phyloP scores from a whole-genome alignment of 2,329 filamentous ascomycete species.

The Penicillium occitanis region DNA sequence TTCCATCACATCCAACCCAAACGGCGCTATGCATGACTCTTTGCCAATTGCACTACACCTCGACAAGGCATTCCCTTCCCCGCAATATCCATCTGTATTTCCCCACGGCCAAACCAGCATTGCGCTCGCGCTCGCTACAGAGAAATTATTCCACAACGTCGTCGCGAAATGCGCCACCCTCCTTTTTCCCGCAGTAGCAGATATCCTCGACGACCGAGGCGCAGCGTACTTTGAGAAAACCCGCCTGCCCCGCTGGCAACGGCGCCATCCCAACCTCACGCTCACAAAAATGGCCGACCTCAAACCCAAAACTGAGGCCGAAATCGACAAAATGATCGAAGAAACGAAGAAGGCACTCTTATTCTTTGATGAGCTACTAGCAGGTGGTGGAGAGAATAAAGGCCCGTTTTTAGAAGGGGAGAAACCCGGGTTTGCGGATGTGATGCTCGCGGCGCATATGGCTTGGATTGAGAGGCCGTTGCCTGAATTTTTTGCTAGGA shows the following conservation, averaged over 20 bases:
- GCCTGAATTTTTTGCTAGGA: constrained; percentile 26
- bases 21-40: constrained; percentile 36
- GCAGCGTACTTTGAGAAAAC: constrained; percentile 34
- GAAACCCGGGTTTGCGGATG: constrained; percentile 33
- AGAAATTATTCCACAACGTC: constrained; percentile 21
- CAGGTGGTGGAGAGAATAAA: constrained; percentile 31
- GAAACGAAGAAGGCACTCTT: constrained; percentile 25
- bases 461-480: constrained; percentile 31
- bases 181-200: constrained; percentile 29
- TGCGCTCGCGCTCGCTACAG: constrained; percentile 30
- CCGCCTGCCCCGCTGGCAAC: constrained; percentile 29
- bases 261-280: constrained; percentile 19
- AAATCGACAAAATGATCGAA: constrained; percentile 25
- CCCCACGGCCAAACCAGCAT: constrained; percentile 37
- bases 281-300: constrained; percentile 32
- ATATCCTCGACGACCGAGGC: constrained; percentile 31
- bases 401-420: constrained; percentile 39
- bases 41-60: constrained; percentile 35
- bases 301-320: constrained; percentile 27
- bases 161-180: constrained; percentile 14
- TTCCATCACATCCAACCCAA: constrained; percentile 27
- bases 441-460: constrained; percentile 28
- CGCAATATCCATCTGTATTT: constrained; percentile 30
- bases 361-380: constrained; percentile 30
- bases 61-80: constrained; percentile 32